These are phyloP conservation scores for Neopestalotiopsis clavispora DNA, from an alignment of 2,329 filamentous ascomycete genomes.

Conservation along the genomic window DNA sequence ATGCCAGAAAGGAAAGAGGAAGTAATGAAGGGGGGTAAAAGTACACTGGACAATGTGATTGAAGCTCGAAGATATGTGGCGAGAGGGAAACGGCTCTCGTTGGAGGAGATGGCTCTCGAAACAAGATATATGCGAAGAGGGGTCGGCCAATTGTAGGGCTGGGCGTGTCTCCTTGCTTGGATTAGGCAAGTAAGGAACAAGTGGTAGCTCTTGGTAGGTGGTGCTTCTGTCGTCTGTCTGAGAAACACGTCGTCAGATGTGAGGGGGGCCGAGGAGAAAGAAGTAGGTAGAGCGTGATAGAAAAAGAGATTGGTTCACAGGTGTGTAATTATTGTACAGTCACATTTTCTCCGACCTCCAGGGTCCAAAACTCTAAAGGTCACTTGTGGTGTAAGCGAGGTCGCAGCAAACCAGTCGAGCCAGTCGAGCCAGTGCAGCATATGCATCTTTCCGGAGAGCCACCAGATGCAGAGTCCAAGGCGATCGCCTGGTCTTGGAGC, in stretches of 20 bases:
- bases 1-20: not conserved
- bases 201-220: too few relatives aligned
- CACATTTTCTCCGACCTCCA: not conserved
- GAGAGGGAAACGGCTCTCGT: not conserved
- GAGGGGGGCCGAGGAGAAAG: not conserved
- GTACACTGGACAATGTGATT: not conserved
- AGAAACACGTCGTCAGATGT: not conserved
- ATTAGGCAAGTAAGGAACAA: too few relatives aligned
- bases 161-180: not conserved
- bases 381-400: not conserved
- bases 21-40: not conserved
- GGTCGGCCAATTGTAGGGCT: not conserved
- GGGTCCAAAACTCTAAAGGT: conserved; percentile 1
- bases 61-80: not conserved
- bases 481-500: not conserved
- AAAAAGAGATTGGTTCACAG: not conserved
- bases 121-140: not conserved
- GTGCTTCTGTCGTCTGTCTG: too few relatives aligned
- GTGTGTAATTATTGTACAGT: not conserved
- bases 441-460: not conserved
- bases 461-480: not conserved
- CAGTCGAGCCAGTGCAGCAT: too few relatives aligned
- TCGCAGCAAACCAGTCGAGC: not conserved
- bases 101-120: not conserved
- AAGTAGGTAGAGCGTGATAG: not conserved